Conservation (phyloP, 2,329 filamentous ascomycete species). For the Dothiorella sarmentorum region DNA sequence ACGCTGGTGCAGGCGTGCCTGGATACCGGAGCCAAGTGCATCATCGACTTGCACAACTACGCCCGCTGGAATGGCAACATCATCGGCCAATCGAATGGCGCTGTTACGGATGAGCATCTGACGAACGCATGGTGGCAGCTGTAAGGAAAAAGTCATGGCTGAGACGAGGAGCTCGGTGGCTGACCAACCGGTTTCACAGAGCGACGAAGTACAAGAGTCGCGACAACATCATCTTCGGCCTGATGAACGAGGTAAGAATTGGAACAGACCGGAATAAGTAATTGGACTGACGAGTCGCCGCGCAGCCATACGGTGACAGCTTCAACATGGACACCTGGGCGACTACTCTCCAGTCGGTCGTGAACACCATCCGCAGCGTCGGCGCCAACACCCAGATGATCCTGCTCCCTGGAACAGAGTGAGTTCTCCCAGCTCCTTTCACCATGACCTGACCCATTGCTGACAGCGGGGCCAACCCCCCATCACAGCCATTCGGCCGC, state of each 20-base stretch:
- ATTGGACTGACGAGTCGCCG: not conserved
- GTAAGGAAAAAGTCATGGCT: not conserved
- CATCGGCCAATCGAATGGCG: constrained; percentile 10
- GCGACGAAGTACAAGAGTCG: constrained; percentile 12
- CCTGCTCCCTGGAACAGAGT: constrained; percentile 3
- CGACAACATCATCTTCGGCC: constrained; percentile 5
- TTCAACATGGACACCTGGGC: constrained; percentile 9
- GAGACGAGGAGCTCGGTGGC: not conserved
- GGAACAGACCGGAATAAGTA: too few species aligned
- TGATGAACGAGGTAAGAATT: constrained; percentile 10
- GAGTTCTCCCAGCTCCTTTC: too few species aligned
- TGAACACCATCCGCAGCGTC: constrained; percentile 10
- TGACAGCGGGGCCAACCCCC: too few species aligned
- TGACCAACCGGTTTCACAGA: not conserved
- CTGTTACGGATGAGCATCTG: not conserved
- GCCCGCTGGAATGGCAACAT: constrained; percentile 19
- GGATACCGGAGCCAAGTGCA: constrained; percentile 24
- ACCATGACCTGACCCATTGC: not conserved
- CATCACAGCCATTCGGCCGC: not conserved
- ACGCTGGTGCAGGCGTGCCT: constrained; percentile 30
- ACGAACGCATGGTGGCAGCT: constrained; percentile 11
- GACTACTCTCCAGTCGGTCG: constrained; percentile 12
- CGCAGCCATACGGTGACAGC: constrained; percentile 2
- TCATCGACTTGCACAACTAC: constrained; percentile 32
- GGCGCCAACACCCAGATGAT: constrained; percentile 12